These are phyloP conservation scores for Ilyonectria destructans DNA, from an alignment of 2,329 filamentous ascomycete genomes.

Conservation along the genomic window DNA sequence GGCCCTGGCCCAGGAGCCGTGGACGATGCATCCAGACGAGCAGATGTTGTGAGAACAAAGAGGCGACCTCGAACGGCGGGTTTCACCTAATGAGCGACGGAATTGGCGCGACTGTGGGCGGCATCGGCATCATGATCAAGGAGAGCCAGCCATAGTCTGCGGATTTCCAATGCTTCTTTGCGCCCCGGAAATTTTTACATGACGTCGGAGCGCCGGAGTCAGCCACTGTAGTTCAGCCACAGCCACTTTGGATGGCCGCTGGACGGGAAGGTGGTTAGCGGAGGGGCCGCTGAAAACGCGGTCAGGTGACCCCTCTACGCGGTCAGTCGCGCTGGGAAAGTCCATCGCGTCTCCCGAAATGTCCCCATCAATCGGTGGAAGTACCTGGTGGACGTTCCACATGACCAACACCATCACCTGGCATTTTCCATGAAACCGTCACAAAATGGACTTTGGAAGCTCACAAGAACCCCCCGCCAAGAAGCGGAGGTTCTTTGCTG, in stretches of 20 bases:
- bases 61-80: conserved; percentile 1
- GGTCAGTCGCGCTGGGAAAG: conserved; percentile 51
- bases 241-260: conserved; percentile 10
- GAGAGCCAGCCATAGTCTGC: conserved; percentile 43
- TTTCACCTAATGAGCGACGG: conserved; percentile 16
- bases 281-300: conserved; percentile 44
- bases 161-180: conserved; percentile 46
- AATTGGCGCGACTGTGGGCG: conserved; percentile 33
- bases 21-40: conserved; percentile 58
- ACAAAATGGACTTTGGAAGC: conserved; percentile 58
- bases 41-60: neutral
- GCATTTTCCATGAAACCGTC: conserved; percentile 31
- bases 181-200: conserved; percentile 45
- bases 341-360: conserved; percentile 57
- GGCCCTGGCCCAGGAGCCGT: conserved; percentile 56
- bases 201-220: conserved; percentile 44
- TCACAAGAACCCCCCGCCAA: conserved; percentile 64
- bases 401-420: conserved; percentile 19
- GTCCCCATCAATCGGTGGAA: conserved; percentile 23
- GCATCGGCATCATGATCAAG: conserved; percentile 35
- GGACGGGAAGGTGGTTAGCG: neutral
- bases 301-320: conserved; percentile 61
- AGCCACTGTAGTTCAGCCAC: conserved; percentile 29
- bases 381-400: conserved; percentile 15
- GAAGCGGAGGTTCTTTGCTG: conserved; percentile 59